Base-by-base conservation (phyloP, 495 filamentous ascomycete species). In the Aspergillus bertholletiae region DNA sequence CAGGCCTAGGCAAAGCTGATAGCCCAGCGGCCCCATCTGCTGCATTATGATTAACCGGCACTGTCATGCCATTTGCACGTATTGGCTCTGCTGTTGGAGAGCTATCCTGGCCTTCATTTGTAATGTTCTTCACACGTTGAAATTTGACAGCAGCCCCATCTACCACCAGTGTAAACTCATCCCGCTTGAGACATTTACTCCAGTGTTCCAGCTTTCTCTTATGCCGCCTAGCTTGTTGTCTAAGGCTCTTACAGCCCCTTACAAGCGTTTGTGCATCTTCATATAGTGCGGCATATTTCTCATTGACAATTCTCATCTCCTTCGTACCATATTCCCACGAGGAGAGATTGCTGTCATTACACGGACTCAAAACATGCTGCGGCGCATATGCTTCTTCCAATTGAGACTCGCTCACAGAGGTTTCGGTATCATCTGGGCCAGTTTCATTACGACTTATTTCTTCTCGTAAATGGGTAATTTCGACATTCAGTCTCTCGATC, bases 191-290 rank as follows among this genome's bases (percentile, higher is more conserved):
- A 37, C 60, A 65, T 8, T 53, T 68, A 27, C 71, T 68, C 62
- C 69, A 71, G 51, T 66, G 54, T n/a, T 24, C 45, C 12, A 70
- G 60, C 56, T 72, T 77, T 58, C 56, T 68, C 51, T 72, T 81
- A 23, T 73, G 69, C 17, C 67, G 64, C 28, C 70, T 65, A 1
- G 72, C 52, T 22, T 62, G 62, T 3, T 47, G 26, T 54, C 62
- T 73, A 32, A 78, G 66, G 21, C 57, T 55, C 15, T 40, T 57
- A 49, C 57, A 64, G 22, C 63, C 66, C 27, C 61, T 49, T 7
- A 62, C 21, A 12, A 75, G 60, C 17, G 51, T 63, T 17, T 61
- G 50, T 4, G 65, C 30, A 43, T 69, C 65, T 11, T 50, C 39
- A 39, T 76, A 78, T 12, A 78, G 59, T 15, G 63, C 57, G 1